These are phyloP conservation scores for Limnomonas spitsbergensis DNA, from an alignment of 139 green algal genomes.

Conservation along the genomic window DNA sequence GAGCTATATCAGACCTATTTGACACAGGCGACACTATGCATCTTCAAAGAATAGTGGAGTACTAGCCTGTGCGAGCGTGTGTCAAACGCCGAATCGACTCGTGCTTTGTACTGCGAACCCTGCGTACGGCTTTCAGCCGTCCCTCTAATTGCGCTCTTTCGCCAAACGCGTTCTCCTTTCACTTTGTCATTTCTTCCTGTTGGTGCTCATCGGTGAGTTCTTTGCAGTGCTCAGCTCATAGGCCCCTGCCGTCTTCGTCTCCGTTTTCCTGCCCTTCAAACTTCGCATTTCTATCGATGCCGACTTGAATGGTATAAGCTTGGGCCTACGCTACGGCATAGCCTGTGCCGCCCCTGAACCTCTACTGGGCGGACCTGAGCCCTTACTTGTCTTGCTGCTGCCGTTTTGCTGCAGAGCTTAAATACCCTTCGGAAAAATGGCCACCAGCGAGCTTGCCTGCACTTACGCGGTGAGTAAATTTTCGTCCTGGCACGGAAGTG, in stretches of 20 bases:
- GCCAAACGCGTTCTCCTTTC: too few relatives aligned
- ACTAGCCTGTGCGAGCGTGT: too few relatives aligned
- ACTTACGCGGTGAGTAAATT: slow-evolving; percentile 21
- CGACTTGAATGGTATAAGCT: background rate
- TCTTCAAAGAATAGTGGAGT: too few relatives aligned
- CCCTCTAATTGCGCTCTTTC: too few relatives aligned
- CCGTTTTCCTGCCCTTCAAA: background rate
- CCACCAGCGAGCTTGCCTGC: slow-evolving; percentile 32
- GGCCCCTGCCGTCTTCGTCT: background rate
- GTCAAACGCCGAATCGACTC: too few relatives aligned
- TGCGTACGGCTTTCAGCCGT: too few relatives aligned
- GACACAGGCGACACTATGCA: too few relatives aligned
- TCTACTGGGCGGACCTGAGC: too few relatives aligned
- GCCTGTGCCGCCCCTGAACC: too few relatives aligned
- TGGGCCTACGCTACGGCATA: too few relatives aligned
- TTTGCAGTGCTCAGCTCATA: background rate
- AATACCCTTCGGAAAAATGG: slow-evolving; percentile 22
- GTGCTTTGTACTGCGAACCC: background rate
- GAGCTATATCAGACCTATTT: too few relatives aligned
- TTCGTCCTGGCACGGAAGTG: too few relatives aligned
- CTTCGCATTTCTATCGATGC: background rate
- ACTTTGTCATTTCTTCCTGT: slow-evolving; percentile 73
- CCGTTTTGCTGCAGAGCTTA: slow-evolving; percentile 11
- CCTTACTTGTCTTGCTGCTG: background rate
- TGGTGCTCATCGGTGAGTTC: background rate